phyloP scores from a whole-genome alignment of 352 stramenopile species.

The Globisporangium mamillatum region DNA sequence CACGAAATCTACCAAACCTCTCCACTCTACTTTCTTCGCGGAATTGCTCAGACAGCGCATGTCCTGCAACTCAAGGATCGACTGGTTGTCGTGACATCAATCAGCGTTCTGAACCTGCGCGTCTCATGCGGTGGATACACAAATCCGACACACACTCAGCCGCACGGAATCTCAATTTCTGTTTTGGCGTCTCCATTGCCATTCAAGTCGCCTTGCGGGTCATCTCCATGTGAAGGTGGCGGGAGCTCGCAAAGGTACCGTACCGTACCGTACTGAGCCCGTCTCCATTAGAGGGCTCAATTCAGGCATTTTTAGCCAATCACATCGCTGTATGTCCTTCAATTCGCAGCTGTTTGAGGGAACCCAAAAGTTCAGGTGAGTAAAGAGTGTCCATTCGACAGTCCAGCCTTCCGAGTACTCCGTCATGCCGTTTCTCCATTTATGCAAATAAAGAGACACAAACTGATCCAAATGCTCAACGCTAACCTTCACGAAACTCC shows the following conservation, averaged over 20 bases:
- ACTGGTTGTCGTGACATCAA: background rate
- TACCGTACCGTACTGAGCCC: background rate
- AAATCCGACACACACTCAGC: background rate
- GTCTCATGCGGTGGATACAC: background rate
- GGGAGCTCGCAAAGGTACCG: background rate
- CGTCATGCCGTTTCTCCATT: background rate
- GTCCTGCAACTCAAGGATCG: background rate
- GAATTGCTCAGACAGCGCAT: background rate
- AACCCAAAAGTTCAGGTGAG: constrained; percentile 10
- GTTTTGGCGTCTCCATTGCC: background rate
- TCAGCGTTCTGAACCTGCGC: background rate
- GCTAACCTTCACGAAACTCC: background rate
- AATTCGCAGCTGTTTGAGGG: constrained; percentile 3
- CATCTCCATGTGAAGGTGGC: background rate
- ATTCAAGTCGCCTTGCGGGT: background rate
- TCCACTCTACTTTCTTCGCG: background rate
- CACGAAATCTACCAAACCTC: background rate
- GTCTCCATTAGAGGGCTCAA: background rate
- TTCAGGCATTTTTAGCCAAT: background rate
- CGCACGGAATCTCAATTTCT: background rate
- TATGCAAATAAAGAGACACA: background rate
- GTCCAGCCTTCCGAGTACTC: background rate
- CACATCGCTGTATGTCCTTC: background rate
- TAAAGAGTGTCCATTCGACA: constrained; percentile 12
- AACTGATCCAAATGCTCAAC: background rate